Conservation (phyloP, 2,329 filamentous ascomycete species). For the Colletotrichum sp. region DNA sequence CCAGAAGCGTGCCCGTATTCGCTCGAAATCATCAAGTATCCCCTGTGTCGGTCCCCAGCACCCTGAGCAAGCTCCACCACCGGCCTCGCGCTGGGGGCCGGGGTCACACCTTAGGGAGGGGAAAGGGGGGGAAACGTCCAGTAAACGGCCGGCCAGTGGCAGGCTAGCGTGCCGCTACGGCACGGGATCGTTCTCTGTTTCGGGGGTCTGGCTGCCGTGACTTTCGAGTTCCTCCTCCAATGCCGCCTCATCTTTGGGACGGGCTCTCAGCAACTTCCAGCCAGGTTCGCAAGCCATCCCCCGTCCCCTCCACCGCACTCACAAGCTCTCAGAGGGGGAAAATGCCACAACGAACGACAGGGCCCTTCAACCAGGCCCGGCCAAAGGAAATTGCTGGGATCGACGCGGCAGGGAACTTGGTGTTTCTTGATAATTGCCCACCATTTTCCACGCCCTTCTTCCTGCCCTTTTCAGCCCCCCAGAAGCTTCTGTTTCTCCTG, state of each 20-base stretch:
- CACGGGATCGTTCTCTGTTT: slow-evolving; percentile 15
- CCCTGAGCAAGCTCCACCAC: slow-evolving; percentile 5
- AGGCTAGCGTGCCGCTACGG: slow-evolving; percentile 12
- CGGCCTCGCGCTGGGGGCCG: not conserved
- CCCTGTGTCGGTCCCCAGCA: not conserved
- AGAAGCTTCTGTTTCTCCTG: slow-evolving; percentile 4
- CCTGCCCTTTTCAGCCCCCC: slow-evolving; percentile 1
- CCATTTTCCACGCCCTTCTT: not conserved
- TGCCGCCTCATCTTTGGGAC: not conserved
- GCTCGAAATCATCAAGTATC: slow-evolving; percentile 6
- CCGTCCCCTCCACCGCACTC: not conserved
- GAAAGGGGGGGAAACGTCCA: not conserved
- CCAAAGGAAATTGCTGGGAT: slow-evolving; percentile 18
- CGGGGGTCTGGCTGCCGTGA: not conserved
- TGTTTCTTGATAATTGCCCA: slow-evolving; percentile 19
- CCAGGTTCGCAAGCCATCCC: not conserved
- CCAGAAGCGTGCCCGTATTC: slow-evolving; percentile 2
- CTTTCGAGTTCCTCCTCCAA: not conserved
- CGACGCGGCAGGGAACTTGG: slow-evolving; percentile 9
- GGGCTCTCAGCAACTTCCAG: not conserved
- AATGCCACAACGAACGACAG: slow-evolving; percentile 1
- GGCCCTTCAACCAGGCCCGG: not conserved
- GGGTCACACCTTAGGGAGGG: not conserved
- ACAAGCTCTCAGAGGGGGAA: not conserved
- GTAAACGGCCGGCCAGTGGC: slow-evolving; percentile 1